Percentiles rank a stretch among this genome's conserved stretches.
Evolutionary conservation across 768 basidiomycete species (phyloP).

Genomic region (Tephrocybe sp.): DNA sequence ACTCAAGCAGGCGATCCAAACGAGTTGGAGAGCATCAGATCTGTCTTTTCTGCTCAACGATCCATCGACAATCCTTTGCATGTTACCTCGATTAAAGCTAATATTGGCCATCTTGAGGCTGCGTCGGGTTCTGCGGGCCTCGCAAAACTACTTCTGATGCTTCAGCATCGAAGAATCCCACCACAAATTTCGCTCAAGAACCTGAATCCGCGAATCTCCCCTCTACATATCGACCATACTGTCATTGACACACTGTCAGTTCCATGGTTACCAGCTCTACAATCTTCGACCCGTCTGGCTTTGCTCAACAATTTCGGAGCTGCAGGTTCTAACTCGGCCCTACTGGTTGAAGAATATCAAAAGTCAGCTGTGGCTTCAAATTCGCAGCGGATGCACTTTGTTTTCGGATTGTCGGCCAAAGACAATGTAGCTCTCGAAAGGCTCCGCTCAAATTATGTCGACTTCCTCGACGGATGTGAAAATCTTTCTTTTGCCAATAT

Average conservation of each 20-base stretch:
- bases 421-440: conserved; percentile 41
- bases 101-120: conserved; percentile 74
- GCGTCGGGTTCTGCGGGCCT: conserved; percentile 73
- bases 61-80: conserved; percentile 49
- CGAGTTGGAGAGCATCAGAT: conserved; percentile 62
- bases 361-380: background rate
- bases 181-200: conserved; percentile 53
- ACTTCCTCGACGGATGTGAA: conserved; percentile 39
- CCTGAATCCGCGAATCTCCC: conserved; percentile 55
- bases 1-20: conserved; percentile 68
- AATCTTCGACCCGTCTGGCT: conserved; percentile 42
- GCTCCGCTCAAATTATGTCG: conserved; percentile 44
- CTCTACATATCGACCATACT: conserved; percentile 43
- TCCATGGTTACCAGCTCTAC: conserved; percentile 39
- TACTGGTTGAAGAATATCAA: conserved; percentile 54
- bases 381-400: conserved; percentile 23
- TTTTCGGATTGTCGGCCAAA: conserved; percentile 66
- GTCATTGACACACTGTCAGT: conserved; percentile 39
- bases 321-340: conserved; percentile 63
- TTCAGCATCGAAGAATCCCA: conserved; percentile 54
- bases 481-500: conserved; percentile 41
- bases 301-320: conserved; percentile 77
- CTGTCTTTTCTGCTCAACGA: conserved; percentile 44
- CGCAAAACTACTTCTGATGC: conserved; percentile 70
- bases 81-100: conserved; percentile 68